Conservation (phyloP, 2,329 filamentous ascomycete species). For the Amauroascus niger region DNA sequence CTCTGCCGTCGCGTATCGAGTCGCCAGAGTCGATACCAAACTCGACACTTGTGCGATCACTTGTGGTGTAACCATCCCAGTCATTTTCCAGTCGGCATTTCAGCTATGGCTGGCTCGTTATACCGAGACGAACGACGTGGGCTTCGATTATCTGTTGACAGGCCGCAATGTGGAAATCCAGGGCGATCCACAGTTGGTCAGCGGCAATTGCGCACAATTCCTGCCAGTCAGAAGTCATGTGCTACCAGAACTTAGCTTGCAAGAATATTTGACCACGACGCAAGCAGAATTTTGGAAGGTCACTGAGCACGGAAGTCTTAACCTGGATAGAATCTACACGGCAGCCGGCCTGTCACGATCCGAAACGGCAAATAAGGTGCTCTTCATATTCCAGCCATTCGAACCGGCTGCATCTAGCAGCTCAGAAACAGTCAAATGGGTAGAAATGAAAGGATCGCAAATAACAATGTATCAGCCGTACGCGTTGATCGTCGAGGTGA, state of each 20-base stretch:
- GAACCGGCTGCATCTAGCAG: conserved; percentile 19
- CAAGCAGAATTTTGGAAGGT: conserved; percentile 24
- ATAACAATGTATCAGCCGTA: neutral
- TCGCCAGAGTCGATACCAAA: conserved; percentile 13
- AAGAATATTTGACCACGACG: conserved; percentile 19
- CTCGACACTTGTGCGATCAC: conserved; percentile 19
- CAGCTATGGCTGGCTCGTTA: conserved; percentile 23
- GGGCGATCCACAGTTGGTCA: conserved; percentile 30
- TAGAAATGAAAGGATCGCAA: neutral
- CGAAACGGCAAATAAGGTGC: conserved; percentile 15
- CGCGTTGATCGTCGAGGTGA: neutral
- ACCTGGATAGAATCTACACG: conserved; percentile 24
- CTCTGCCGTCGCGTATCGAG: conserved; percentile 8
- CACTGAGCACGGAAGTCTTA: conserved; percentile 25
- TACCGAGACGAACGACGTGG: conserved; percentile 19
- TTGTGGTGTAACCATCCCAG: conserved; percentile 26
- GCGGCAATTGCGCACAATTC: conserved; percentile 34
- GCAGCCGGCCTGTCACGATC: conserved; percentile 17
- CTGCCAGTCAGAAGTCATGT: conserved; percentile 26
- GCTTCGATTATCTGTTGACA: conserved; percentile 31
- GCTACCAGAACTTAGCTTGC: conserved; percentile 9
- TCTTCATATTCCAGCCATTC: conserved; percentile 30
- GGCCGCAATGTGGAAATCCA: conserved; percentile 32
- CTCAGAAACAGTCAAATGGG: neutral
- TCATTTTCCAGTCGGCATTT: conserved; percentile 32